A percentile compares a stretch with the other conserved stretches of the same genome.
Evolutionary conservation across 257 asterid genomes (phyloP).

Genomic region (Solanum tarapatanum): DNA sequence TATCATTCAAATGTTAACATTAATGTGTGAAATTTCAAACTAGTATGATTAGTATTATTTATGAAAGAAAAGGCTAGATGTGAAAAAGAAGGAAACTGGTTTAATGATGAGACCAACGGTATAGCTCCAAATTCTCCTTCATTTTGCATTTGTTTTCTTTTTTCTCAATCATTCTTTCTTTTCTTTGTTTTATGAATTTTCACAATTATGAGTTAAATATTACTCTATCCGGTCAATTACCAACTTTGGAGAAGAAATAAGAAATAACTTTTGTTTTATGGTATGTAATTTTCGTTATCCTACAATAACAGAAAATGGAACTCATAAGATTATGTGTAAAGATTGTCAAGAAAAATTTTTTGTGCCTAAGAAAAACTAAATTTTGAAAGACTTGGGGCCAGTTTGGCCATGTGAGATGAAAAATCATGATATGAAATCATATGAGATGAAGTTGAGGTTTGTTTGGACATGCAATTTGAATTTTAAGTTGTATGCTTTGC

Average conservation of each 20-base stretch:
- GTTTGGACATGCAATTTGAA: no score
- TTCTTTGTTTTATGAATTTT: not conserved
- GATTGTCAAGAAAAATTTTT: not conserved
- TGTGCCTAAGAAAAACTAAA: not conserved
- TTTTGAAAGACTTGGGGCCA: not conserved
- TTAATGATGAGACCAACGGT: not conserved
- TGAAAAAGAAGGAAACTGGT: not conserved
- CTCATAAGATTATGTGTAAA: not conserved
- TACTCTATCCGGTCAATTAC: not conserved
- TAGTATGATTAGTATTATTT: not conserved
- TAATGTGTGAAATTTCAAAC: not conserved
- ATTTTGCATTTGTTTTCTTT: not conserved
- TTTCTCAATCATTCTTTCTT: not conserved
- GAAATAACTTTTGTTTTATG: not conserved
- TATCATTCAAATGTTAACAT: not conserved
- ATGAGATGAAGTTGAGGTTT: no score
- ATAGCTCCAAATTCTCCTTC: not conserved
- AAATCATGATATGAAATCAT: no score
- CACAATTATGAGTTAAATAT: not conserved
- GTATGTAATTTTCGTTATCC: not conserved
- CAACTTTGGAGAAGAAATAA: not conserved
- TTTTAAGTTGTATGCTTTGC: no score
- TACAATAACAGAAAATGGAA: not conserved
- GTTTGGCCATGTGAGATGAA: no score
- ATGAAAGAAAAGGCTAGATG: not conserved